These are phyloP conservation scores for Annulohypoxylon maeteangense DNA, from an alignment of 495 filamentous ascomycete species.

Conservation along the genomic window DNA sequence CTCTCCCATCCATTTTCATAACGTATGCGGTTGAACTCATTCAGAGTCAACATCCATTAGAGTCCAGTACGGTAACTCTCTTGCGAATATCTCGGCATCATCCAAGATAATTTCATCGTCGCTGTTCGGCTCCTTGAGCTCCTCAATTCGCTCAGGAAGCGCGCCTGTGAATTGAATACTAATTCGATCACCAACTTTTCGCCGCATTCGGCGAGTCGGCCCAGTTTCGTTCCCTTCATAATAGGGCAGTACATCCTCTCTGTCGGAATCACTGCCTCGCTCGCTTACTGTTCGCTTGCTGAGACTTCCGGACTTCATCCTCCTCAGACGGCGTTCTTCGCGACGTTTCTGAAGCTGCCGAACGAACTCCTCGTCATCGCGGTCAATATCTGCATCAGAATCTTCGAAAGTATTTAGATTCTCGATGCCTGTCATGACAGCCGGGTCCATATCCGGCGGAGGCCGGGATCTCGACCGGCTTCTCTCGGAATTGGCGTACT, in stretches of 20 bases:
- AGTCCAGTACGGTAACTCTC: constrained; percentile 61
- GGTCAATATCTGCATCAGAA: constrained; percentile 54
- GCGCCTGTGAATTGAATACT: constrained; percentile 62
- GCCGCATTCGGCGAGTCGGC: constrained; percentile 58
- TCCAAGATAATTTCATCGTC: constrained; percentile 60
- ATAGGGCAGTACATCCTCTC: constrained; percentile 60
- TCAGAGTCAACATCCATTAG: constrained; percentile 61
- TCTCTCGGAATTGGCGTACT: constrained; percentile 58
- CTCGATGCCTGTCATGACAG: constrained; percentile 52
- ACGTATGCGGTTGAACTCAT: constrained; percentile 43
- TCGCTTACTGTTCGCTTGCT: constrained; percentile 65
- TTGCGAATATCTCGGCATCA: constrained; percentile 54
- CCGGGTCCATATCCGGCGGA: constrained; percentile 51
- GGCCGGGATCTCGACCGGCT: constrained; percentile 54
- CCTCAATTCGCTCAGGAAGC: constrained; percentile 61
- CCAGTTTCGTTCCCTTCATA: constrained; percentile 55
- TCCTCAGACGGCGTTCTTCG: constrained; percentile 53
- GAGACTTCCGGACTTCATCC: constrained; percentile 63
- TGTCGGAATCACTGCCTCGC: constrained; percentile 64
- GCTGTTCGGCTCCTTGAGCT: constrained; percentile 62
- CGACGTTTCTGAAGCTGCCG: constrained; percentile 46
- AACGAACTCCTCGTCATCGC: constrained; percentile 53
- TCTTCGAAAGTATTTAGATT: constrained; percentile 57
- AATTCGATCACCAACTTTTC: constrained; percentile 58
- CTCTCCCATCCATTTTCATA: constrained; percentile 16